A percentile compares a stretch with the other conserved stretches of the same genome.
Conservation (phyloP, 2,329 filamentous ascomycete species). For the Sarocladium strictum region DNA sequence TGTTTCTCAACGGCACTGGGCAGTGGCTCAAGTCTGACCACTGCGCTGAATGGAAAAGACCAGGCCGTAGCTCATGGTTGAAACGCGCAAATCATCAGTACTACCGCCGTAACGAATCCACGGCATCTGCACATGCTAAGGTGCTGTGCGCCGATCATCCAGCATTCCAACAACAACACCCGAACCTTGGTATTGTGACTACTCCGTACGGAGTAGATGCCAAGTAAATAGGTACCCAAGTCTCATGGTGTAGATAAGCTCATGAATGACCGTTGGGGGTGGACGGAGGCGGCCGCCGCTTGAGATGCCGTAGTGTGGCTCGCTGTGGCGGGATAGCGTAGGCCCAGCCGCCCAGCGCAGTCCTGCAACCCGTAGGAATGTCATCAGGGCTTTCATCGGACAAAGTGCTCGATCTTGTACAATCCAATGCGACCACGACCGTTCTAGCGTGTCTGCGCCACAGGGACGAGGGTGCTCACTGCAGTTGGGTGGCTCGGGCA, state of each 20-base stretch:
- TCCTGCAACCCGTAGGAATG: neutral
- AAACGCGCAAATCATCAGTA: neutral
- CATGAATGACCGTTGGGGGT: neutral
- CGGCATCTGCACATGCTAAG: neutral
- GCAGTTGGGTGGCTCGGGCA: conserved; percentile 3
- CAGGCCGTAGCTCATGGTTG: neutral
- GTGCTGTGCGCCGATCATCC: neutral
- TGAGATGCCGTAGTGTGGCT: neutral
- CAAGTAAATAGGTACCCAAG: no score
- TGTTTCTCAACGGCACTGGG: neutral
- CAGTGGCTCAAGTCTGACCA: neutral
- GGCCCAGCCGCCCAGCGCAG: neutral
- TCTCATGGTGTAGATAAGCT: neutral
- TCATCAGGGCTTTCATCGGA: neutral
- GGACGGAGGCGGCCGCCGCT: neutral
- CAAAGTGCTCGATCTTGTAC: neutral
- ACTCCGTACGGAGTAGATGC: no score
- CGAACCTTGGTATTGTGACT: neutral
- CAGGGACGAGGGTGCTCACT: neutral
- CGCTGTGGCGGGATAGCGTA: neutral
- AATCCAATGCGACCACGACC: neutral
- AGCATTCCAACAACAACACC: neutral
- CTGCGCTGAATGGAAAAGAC: neutral
- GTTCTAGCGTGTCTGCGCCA: conserved; percentile 3
- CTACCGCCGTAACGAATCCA: neutral